Base-by-base conservation (phyloP, 1,139 yeast species). In the Saccharomyces hybrid region DNA sequence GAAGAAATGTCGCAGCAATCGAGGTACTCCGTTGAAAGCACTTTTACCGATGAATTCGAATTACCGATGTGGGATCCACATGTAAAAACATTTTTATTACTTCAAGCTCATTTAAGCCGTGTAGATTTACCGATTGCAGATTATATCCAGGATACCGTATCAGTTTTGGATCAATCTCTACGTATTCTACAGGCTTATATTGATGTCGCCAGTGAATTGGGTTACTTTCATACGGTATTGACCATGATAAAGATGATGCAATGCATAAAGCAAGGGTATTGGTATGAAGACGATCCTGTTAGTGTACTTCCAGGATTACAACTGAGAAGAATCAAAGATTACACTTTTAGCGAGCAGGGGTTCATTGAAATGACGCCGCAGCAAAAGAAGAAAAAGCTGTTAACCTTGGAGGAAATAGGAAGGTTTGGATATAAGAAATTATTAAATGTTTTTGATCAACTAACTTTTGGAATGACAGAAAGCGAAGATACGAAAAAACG, bases 1-100 rank as follows among this genome's bases (percentile, higher is more conserved):
- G 82, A 84, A 75, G 98, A 91, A 65, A 78, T 95, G 81, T 89
- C 96, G 1, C 84, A 83, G 58, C 83, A 83, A 51, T 79, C 90
- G 76, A 77, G 95, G 56, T 93, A 82, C 64, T 84, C 88, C 3
- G 95, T 86, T 0, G 75, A 72, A 16, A 59, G 59, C 32, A 64
- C 66, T 1, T 69, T 70, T 53, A 59, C 55, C 8, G 75, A 68
- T 42, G 76, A 58, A 64, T 76, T 77, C 31, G 80, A 79, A 56
- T 83, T 83, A 59, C 85, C 84, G 58, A 85, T 90, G 69, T 90
- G 96, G 86, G 96, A 93, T 70, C 98, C 99, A 2, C 98, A 93
- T 69, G 91, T 93, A 59, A 93, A 93, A 68, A 85, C 96, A 0
- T 93, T 81, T 65, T 75, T 93, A 61, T 76, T 93, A 57, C 69